Conservation (phyloP, 2,329 filamentous ascomycete species). For the Aspergillus neotritici region DNA sequence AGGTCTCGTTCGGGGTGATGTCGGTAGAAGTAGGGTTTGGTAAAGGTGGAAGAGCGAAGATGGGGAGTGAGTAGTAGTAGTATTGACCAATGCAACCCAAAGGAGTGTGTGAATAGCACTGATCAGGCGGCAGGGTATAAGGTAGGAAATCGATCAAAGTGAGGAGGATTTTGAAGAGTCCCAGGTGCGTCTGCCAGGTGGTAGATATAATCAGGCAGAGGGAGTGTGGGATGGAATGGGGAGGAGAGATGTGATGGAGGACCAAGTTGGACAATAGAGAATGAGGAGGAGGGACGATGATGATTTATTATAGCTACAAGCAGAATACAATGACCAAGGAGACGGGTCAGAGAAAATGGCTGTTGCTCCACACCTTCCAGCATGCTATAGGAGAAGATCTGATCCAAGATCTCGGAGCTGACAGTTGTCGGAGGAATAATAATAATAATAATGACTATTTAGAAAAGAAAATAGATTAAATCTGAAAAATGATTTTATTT, state of each 20-base stretch:
- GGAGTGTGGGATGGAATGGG: constrained; percentile 7
- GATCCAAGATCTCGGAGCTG: constrained; percentile 39
- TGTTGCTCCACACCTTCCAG: constrained; percentile 23
- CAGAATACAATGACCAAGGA: constrained; percentile 29
- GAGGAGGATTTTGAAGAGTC: constrained; percentile 5
- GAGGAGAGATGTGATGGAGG: constrained; percentile 3
- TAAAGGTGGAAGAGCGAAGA: neutral
- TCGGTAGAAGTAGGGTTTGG: too few relatives aligned
- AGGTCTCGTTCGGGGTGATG: too few relatives aligned
- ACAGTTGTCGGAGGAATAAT: constrained; percentile 27
- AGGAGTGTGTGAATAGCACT: neutral
- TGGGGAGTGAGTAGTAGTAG: neutral
- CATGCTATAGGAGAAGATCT: constrained; percentile 36
- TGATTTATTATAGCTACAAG: constrained; percentile 19
- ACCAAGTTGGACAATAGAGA: constrained; percentile 8
- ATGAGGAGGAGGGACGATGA: constrained; percentile 12
- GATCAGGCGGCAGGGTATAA: too few relatives aligned
- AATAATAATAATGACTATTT: constrained; percentile 9
- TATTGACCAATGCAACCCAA: neutral
- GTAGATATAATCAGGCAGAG: constrained; percentile 15
- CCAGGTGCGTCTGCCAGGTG: constrained; percentile 7
- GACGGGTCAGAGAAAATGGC: constrained; percentile 31
- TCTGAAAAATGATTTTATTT: constrained; percentile 2
- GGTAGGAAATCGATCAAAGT: too few relatives aligned
- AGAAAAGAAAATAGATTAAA: constrained; percentile 2